Conservation (phyloP, 2,329 filamentous ascomycete species). For the Alternaria gansuensis region DNA sequence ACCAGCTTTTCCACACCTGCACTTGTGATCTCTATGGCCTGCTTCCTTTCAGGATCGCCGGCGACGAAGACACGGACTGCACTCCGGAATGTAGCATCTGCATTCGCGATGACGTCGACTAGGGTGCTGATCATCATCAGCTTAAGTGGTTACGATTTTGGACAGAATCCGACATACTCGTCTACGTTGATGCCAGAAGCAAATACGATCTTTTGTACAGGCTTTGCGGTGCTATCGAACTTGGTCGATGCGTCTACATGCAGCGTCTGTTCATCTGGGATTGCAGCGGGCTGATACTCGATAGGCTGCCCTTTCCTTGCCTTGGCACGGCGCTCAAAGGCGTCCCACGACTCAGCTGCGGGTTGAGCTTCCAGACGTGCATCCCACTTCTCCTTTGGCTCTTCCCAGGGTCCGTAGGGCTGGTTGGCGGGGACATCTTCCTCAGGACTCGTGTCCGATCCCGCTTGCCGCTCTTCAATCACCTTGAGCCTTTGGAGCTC, state of each 20-base stretch:
- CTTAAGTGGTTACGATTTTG: neutral
- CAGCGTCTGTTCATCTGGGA: slow-evolving; percentile 6
- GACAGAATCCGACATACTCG: slow-evolving; percentile 1
- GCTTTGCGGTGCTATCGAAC: slow-evolving; percentile 11
- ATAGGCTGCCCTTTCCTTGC: slow-evolving; percentile 8
- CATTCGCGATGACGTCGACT: slow-evolving; percentile 11
- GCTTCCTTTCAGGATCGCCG: neutral
- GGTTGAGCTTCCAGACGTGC: slow-evolving; percentile 4
- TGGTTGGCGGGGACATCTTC: slow-evolving; percentile 4
- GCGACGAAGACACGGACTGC: slow-evolving; percentile 9
- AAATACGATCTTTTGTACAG: slow-evolving; percentile 9
- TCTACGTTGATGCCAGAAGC: slow-evolving; percentile 7
- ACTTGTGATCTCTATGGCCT: slow-evolving; percentile 9
- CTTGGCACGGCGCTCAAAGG: slow-evolving; percentile 7
- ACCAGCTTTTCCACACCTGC: slow-evolving; percentile 5
- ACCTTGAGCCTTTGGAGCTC: slow-evolving; percentile 10
- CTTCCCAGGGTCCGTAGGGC: slow-evolving; percentile 6
- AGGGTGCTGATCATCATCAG: slow-evolving; percentile 7
- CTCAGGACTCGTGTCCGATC: slow-evolving; percentile 13
- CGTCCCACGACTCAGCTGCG: neutral
- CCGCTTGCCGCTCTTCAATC: slow-evolving; percentile 6
- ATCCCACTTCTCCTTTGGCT: slow-evolving; percentile 11
- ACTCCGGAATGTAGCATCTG: slow-evolving; percentile 8
- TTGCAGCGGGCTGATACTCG: slow-evolving; percentile 1
- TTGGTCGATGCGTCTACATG: slow-evolving; percentile 13